These are phyloP conservation scores for Ambrosia artemisiifolia DNA, from an alignment of 129 eudicot species.

Conservation along the genomic window DNA sequence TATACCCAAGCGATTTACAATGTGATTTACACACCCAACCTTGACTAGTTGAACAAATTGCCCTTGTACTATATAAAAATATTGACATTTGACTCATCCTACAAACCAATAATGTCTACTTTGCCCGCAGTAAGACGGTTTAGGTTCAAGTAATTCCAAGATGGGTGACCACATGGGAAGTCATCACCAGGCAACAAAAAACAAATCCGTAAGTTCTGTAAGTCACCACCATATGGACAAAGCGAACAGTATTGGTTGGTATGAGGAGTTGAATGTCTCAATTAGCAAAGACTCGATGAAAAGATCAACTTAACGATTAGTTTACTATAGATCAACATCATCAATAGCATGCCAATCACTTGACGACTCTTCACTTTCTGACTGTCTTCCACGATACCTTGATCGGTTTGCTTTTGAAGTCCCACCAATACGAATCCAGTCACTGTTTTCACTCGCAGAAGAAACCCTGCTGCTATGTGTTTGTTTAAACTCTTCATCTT, in stretches of 20 bases:
- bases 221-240: no score
- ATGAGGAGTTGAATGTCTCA: not conserved
- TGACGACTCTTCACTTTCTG: slow-evolving; percentile 71
- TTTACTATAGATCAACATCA: slow-evolving; percentile 49
- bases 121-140: no score
- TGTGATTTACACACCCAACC: slow-evolving; percentile 8
- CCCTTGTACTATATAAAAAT: not conserved
- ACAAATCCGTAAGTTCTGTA: no score
- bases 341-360: slow-evolving; percentile 69
- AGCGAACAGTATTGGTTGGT: not conserved
- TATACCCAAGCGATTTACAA: slow-evolving; percentile 14
- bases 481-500: slow-evolving; percentile 40
- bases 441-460: slow-evolving; percentile 44
- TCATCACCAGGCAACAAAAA: no score
- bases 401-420: slow-evolving; percentile 30
- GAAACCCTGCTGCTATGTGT: slow-evolving; percentile 26
- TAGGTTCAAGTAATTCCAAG: no score
- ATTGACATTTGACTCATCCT: not conserved
- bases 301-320: not conserved
- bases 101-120: not conserved
- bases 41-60: not conserved
- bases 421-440: slow-evolving; percentile 50
- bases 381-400: slow-evolving; percentile 43
- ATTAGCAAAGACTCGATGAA: not conserved
- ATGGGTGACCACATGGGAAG: no score